These are phyloP conservation scores for Royoungia palumana DNA, from an alignment of 768 basidiomycete genomes.

Conservation along the genomic window DNA sequence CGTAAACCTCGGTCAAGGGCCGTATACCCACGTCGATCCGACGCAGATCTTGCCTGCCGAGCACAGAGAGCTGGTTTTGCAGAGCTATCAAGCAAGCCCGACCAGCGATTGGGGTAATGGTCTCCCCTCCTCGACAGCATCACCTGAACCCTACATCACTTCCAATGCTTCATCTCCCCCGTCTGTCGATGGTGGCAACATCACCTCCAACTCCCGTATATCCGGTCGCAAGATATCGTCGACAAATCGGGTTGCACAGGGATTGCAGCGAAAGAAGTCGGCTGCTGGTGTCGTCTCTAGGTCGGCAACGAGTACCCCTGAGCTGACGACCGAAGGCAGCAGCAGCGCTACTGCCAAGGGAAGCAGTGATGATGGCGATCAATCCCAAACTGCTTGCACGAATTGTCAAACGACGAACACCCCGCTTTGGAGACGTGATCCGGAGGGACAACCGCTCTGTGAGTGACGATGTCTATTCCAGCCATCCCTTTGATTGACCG, in stretches of 20 bases:
- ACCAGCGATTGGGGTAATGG: conserved; percentile 82
- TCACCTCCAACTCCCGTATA: conserved; percentile 26
- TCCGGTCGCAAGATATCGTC: conserved; percentile 60
- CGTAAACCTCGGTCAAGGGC: conserved; percentile 39
- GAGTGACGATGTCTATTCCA: conserved; percentile 31
- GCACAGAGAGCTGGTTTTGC: conserved; percentile 39
- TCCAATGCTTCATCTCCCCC: conserved; percentile 75
- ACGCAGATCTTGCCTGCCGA: conserved; percentile 72
- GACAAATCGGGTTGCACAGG: conserved; percentile 58
- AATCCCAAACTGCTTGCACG: conserved; percentile 79
- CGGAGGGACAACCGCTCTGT: conserved; percentile 91
- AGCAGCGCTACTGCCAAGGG: conserved; percentile 35
- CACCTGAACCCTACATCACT: conserved; percentile 68
- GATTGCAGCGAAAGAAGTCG: conserved; percentile 53
- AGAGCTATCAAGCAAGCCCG: conserved; percentile 68
- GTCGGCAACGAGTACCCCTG: conserved; percentile 68
- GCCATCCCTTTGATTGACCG: conserved; percentile 15
- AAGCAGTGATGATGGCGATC: conserved; percentile 62
- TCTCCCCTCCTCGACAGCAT: conserved; percentile 65
- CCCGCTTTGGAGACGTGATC: conserved; percentile 88
- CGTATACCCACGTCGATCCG: conserved; percentile 86
- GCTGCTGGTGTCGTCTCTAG: conserved; percentile 35
- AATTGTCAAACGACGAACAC: conserved; percentile 97
- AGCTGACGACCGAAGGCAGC: conserved; percentile 38
- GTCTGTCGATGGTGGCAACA: conserved; percentile 50